Conservation (phyloP, 169 alveolate species). For the Eimeria praecox region DNA sequence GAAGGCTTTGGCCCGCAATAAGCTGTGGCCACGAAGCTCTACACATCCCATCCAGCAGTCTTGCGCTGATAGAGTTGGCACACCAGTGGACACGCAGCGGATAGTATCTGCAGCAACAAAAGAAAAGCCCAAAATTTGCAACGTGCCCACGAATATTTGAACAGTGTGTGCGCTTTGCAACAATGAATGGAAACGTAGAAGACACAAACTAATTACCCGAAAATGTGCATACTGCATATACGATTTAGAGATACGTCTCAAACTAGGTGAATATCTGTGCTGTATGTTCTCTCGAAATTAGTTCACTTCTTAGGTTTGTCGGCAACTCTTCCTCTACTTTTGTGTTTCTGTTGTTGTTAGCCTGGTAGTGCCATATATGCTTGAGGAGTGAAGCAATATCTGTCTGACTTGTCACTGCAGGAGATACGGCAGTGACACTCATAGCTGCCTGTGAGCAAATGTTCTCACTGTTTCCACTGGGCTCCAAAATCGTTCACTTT, state of each 20-base stretch:
- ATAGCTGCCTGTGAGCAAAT: background rate
- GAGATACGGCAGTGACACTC: background rate
- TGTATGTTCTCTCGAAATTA: background rate
- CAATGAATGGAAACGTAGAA: background rate
- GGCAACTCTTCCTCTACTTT: background rate
- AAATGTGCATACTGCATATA: background rate
- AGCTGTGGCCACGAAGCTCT: conserved; percentile 54
- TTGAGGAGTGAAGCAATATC: background rate
- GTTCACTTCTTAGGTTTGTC: background rate
- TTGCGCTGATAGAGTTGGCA: conserved; percentile 36
- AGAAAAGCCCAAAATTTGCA: background rate
- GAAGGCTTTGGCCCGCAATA: conserved; percentile 35
- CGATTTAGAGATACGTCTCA: background rate
- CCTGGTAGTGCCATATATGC: background rate
- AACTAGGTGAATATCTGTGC: too few species aligned
- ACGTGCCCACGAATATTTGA: background rate
- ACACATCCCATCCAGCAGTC: conserved; percentile 58
- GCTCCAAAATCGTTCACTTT: conserved; percentile 94
- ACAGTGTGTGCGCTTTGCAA: too few species aligned
- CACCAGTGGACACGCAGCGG: conserved; percentile 59
- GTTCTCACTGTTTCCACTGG: conserved; percentile 87
- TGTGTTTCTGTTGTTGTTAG: background rate
- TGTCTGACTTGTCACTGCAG: background rate
- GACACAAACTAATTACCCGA: background rate
- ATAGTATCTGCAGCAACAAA: conserved; percentile 26